Conservation (phyloP, 1,139 yeast genomes). For the Pichia sp. region DNA sequence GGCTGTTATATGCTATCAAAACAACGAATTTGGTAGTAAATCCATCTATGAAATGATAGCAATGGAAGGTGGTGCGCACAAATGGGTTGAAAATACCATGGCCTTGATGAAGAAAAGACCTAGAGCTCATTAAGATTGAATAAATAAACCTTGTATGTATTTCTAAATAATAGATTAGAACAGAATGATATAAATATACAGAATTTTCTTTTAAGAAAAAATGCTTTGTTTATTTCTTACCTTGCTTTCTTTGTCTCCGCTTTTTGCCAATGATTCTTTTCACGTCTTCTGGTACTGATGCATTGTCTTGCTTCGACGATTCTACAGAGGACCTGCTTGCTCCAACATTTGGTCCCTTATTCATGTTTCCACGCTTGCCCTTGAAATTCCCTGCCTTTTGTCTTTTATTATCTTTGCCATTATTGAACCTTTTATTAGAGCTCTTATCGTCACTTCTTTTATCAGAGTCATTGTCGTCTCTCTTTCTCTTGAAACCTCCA, state of each 20-base stretch:
- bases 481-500: conserved; percentile 36
- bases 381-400: conserved; percentile 13
- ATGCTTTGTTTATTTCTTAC: conserved; percentile 14
- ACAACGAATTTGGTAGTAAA: conserved; percentile 32
- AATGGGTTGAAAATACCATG: conserved; percentile 82
- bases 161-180: neutral
- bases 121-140: conserved; percentile 36
- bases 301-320: conserved; percentile 14
- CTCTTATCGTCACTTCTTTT: conserved; percentile 17
- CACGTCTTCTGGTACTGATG: conserved; percentile 39
- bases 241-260: conserved; percentile 58
- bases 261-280: conserved; percentile 64
- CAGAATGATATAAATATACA: neutral
- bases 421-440: conserved; percentile 21
- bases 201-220: neutral
- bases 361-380: conserved; percentile 44
- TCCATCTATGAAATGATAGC: conserved; percentile 56
- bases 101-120: conserved; percentile 54
- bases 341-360: conserved; percentile 35
- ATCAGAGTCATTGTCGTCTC: conserved; percentile 16
- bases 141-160: conserved; percentile 33
- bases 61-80: conserved; percentile 83
- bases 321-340: conserved; percentile 33
- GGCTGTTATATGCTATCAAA: conserved; percentile 69
- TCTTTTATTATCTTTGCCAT: conserved; percentile 3